Percentiles rank a stretch among this genome's conserved stretches.
phyloP scores from a whole-genome alignment of 352 stramenopile species.

The Globisporangium acanthophoron region DNA sequence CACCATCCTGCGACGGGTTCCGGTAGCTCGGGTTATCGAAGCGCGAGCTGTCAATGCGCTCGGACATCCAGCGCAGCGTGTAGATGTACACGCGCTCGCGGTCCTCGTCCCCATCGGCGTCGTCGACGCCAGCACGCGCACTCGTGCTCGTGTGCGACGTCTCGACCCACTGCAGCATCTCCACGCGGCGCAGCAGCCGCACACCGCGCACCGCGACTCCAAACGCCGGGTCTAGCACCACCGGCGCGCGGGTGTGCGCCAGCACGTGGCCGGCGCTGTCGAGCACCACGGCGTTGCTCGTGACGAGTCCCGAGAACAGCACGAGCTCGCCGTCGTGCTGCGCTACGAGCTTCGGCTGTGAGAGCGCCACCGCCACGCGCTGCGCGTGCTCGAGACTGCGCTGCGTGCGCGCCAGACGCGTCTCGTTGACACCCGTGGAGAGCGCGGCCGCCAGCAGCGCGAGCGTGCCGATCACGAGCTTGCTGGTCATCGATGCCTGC shows the following conservation, averaged over 20 bases:
- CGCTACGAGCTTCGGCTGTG: slow-evolving; percentile 14
- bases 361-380: slow-evolving; percentile 21
- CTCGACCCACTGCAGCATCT: slow-evolving; percentile 84
- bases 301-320: slow-evolving; percentile 51
- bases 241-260: slow-evolving; percentile 24
- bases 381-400: slow-evolving; percentile 48
- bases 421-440: slow-evolving; percentile 53
- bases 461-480: slow-evolving; percentile 37
- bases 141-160: slow-evolving; percentile 49
- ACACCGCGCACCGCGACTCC: slow-evolving; percentile 63
- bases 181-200: slow-evolving; percentile 50
- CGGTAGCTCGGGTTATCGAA: slow-evolving; percentile 62
- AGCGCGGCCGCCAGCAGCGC: slow-evolving; percentile 44
- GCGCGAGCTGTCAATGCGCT: slow-evolving; percentile 40
- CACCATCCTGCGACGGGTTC: slow-evolving; percentile 47
- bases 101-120: slow-evolving; percentile 32
- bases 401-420: slow-evolving; percentile 34
- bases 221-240: slow-evolving; percentile 57
- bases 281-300: slow-evolving; percentile 16
- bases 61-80: slow-evolving; percentile 49
- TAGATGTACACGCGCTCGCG: slow-evolving; percentile 71
- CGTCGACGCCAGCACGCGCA: slow-evolving; percentile 37
- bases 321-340: slow-evolving; percentile 29
- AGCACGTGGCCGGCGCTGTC: slow-evolving; percentile 17
- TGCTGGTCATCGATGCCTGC: slow-evolving; percentile 21